Conservation (phyloP, 164 flowering plant genomes). For the Aristolochia fimbriata region DNA sequence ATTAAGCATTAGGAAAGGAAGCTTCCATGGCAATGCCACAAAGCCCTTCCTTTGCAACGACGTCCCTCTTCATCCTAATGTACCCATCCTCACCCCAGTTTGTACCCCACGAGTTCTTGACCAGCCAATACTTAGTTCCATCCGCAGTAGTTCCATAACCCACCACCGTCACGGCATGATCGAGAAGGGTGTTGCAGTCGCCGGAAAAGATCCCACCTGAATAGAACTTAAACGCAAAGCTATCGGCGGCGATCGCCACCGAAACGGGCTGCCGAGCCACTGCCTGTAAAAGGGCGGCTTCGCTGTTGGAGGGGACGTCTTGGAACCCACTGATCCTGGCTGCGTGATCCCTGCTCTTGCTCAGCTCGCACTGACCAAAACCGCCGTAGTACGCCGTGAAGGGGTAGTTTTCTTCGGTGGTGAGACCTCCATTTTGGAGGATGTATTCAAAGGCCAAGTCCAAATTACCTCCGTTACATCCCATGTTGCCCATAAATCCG, state of each 20-base stretch:
- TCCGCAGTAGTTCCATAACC: slow-evolving; percentile 20
- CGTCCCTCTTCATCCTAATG: slow-evolving; percentile 2
- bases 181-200: background rate
- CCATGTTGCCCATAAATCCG: slow-evolving; percentile 28
- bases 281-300: slow-evolving; percentile 5
- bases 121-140: slow-evolving; percentile 4
- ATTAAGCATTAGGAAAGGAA: slow-evolving; percentile 1
- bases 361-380: background rate
- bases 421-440: slow-evolving; percentile 73
- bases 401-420: slow-evolving; percentile 70
- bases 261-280: slow-evolving; percentile 9
- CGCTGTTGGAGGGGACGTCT: slow-evolving; percentile 5
- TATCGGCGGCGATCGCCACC: slow-evolving; percentile 6
- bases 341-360: background rate
- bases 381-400: slow-evolving; percentile 49
- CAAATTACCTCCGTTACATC: slow-evolving; percentile 91
- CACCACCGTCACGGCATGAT: slow-evolving; percentile 20
- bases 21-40: slow-evolving; percentile 8
- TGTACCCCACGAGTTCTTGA: slow-evolving; percentile 3
- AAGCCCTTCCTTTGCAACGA: background rate
- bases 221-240: slow-evolving; percentile 3
- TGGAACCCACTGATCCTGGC: slow-evolving; percentile 6
- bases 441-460: slow-evolving; percentile 80
- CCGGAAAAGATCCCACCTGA: slow-evolving; percentile 4
- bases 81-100: slow-evolving; percentile 7